Evolutionary conservation across 208 protist species (phyloP), one percentile per base, ranked within the genome.

Genomic region (Leishmania mexicana): DNA sequence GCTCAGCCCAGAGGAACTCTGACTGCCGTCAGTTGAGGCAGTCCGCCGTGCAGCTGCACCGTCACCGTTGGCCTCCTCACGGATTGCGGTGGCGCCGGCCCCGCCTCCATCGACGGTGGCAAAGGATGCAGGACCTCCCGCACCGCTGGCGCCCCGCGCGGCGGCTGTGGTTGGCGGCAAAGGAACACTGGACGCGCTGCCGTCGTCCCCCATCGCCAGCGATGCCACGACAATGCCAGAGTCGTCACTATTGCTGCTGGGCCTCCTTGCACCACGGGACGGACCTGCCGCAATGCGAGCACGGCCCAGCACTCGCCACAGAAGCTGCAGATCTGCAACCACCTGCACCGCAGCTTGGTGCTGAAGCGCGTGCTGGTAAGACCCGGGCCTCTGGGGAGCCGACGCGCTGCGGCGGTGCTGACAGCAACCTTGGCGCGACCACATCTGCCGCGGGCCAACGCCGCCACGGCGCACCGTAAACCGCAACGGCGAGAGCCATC

Each of bases 401-500:
- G 51, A 73, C 28, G 68, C 40, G 68, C 38, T 73, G 68, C 42
- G 21, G 40, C 49, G n/a, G 45, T 24, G 54, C 49, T 64, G 74
- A 42, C 17, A 28, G 13, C 21, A 24, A 19, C 35, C 49, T 47
- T 60, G 35, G 60, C 17, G n/a, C 73, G 10, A 74, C 49, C 76
- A 28, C 76, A 24, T n/a, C 35, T 40, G 64, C 57, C 68, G 11
- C n/a, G 11, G 38, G 31, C 8, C 72, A 38, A 4, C 17, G 10
- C 57, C 64, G 42, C 49, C 76, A 65, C 76, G 73, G 17, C 64
- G 62, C 24, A 49, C 78, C 72, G 35, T 1, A 38, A 57, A 28
- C 38, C 78, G 40, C 28, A 77, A 47, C 38, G 78, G 86, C 28
- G 81, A 42, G 19, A 95, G 83, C 87, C 87, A 94, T 3, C 76